These are phyloP conservation scores for Polychaeton citri DNA, from an alignment of 2,329 filamentous ascomycete species.

Conservation along the genomic window DNA sequence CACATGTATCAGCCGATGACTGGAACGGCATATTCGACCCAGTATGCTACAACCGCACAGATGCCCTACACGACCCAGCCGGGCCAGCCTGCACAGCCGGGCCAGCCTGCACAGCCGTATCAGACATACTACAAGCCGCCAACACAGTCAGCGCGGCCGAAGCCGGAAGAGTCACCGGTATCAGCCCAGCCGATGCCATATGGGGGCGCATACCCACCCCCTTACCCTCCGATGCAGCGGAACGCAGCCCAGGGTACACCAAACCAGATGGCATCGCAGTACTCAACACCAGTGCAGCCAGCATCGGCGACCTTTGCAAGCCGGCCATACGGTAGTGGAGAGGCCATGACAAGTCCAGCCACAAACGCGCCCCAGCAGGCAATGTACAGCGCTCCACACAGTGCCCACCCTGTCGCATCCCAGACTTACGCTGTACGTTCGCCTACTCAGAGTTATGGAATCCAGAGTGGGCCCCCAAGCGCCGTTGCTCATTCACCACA, in stretches of 20 bases:
- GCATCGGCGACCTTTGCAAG: slow-evolving; percentile 12
- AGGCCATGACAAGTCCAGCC: slow-evolving; percentile 11
- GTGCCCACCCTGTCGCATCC: slow-evolving; percentile 3
- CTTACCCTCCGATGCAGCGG: slow-evolving; percentile 15
- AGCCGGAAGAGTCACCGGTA: slow-evolving; percentile 13
- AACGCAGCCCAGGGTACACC: slow-evolving; percentile 11
- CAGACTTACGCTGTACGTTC: slow-evolving; percentile 19
- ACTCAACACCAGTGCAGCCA: slow-evolving; percentile 15
- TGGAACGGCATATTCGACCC: slow-evolving; percentile 12
- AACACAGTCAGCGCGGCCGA: slow-evolving; percentile 6
- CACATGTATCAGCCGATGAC: slow-evolving; percentile 16
- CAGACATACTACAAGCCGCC: background rate
- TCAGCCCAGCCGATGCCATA: slow-evolving; percentile 14
- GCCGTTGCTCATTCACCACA: slow-evolving; percentile 17
- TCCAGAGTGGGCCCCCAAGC: slow-evolving; percentile 15
- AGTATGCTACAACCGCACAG: slow-evolving; percentile 10
- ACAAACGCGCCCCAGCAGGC: slow-evolving; percentile 14
- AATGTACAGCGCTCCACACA: slow-evolving; percentile 12
- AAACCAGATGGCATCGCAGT: slow-evolving; percentile 7
- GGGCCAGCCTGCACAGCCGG: slow-evolving; percentile 10
- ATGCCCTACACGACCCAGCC: slow-evolving; percentile 13
- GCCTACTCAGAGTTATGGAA: slow-evolving; percentile 15
- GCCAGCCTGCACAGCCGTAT: background rate
- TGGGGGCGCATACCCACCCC: slow-evolving; percentile 13
- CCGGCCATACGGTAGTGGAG: slow-evolving; percentile 7